Conservation (phyloP, 768 basidiomycete genomes). For the Termitomyces bulborhizus region DNA sequence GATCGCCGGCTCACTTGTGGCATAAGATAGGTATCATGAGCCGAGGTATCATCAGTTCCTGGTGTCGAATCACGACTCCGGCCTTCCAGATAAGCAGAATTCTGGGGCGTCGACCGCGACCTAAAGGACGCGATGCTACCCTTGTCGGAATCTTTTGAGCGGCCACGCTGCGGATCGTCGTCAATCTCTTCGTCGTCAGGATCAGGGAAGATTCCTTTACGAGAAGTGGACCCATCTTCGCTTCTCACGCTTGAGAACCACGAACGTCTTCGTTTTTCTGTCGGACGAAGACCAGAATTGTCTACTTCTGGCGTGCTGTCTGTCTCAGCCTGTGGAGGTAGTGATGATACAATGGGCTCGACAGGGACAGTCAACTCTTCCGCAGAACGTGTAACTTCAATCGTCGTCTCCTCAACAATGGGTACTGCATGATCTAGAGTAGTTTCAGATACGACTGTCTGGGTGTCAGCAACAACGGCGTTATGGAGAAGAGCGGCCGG, state of each 20-base stretch:
- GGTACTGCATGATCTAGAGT: conserved; percentile 16
- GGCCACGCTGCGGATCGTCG: conserved; percentile 28
- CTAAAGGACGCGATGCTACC: conserved; percentile 14
- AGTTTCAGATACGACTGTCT: conserved; percentile 32
- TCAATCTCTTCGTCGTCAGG: conserved; percentile 17
- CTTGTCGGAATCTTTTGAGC: conserved; percentile 26
- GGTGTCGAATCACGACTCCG: conserved; percentile 11
- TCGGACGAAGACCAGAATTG: conserved; percentile 16
- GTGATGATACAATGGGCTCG: background rate
- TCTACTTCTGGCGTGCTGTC: conserved; percentile 10
- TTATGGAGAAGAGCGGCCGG: conserved; percentile 15
- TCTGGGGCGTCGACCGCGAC: conserved; percentile 29
- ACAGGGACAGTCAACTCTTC: conserved; percentile 14
- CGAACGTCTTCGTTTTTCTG: conserved; percentile 40
- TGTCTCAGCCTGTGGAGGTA: conserved; percentile 5
- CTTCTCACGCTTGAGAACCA: conserved; percentile 50
- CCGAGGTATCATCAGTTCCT: conserved; percentile 11
- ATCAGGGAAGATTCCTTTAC: conserved; percentile 15
- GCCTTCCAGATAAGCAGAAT: conserved; percentile 14
- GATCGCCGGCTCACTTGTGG: conserved; percentile 29
- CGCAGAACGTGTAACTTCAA: conserved; percentile 11
- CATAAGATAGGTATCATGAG: conserved; percentile 4
- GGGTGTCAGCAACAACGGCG: conserved; percentile 14
- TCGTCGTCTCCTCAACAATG: conserved; percentile 1
- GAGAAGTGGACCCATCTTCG: conserved; percentile 29